A percentile compares a stretch with the other conserved stretches of the same genome.
Conservation (phyloP, 2,329 filamentous ascomycete genomes). For the Ambrosiella cleistominuta region DNA sequence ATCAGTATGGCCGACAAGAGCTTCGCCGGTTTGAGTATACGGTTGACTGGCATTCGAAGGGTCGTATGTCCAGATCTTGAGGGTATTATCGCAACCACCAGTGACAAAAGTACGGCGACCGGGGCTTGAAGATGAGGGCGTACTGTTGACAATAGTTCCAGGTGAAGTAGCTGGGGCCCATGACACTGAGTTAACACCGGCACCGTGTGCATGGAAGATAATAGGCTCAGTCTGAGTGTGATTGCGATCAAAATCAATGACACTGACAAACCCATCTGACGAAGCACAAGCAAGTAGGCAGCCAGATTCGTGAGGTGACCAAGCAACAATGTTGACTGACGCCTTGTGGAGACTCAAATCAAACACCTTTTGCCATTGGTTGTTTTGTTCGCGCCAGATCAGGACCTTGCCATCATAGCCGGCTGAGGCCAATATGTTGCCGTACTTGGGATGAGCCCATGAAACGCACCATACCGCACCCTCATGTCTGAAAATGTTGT, state of each 20-base stretch:
- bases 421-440: slow-evolving; percentile 88
- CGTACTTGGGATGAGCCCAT: slow-evolving; percentile 97
- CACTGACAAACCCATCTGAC: slow-evolving; percentile 80
- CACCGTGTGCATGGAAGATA: slow-evolving; percentile 78
- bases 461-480: slow-evolving; percentile 95
- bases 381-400: slow-evolving; percentile 84
- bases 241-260: slow-evolving; percentile 94
- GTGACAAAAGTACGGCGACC: slow-evolving; percentile 76
- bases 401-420: slow-evolving; percentile 96
- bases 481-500: slow-evolving; percentile 52
- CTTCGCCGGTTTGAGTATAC: slow-evolving; percentile 44
- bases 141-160: slow-evolving; percentile 66
- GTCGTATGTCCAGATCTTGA: slow-evolving; percentile 87
- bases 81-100: slow-evolving; percentile 78
- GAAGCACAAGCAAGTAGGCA: slow-evolving; percentile 90
- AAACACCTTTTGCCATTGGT: slow-evolving; percentile 70
- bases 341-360: slow-evolving; percentile 89
- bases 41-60: slow-evolving; percentile 29
- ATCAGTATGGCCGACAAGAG: slow-evolving; percentile 69
- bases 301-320: slow-evolving; percentile 92
- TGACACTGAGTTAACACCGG: slow-evolving; percentile 87
- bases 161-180: slow-evolving; percentile 81
- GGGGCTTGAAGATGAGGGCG: slow-evolving; percentile 38
- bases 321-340: slow-evolving; percentile 88
- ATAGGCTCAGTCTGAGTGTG: slow-evolving; percentile 84